Evolutionary conservation across 768 basidiomycete species (phyloP), one percentile per base, ranked within the genome.

Genomic region (Pholiota conissans): DNA sequence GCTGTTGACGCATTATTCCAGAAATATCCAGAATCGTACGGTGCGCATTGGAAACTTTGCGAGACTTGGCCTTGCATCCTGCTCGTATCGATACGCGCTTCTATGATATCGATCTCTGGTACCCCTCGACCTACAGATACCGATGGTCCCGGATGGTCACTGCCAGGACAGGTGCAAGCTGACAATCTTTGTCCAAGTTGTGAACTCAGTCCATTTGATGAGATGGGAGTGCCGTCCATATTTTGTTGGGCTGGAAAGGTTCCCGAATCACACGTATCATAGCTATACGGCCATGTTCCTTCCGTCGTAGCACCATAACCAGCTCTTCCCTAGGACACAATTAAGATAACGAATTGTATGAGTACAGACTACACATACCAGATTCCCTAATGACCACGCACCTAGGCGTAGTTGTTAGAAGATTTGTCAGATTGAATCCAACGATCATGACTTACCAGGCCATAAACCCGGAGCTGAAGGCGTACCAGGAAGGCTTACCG

Each of bases 51-150:
- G 67, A 82, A 82, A 64, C 86, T 89, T 73, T 95, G 94, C 1
- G 91, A 93, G 0, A 87, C 89, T 63, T 87, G 76, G 42, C 83
- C 91, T 67, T 73, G 65, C 63, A 82, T 79, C 3, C 71, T 58
- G 55, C 52, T 59, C 3, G 78, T 64, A 63, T 93, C 72, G 52
- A 89, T 80, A 69, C 94, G 89, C 0, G 93, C 86, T 76, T 98
- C 95, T 56, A 96, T 68, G 60, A 98, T 80, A 72, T 98, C 95
- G 64, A 98, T 93, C 76, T 98, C 96, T 1, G 96, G 95, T 1
- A 89, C 91, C 30, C 85, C 85, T 49, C 95, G 85, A 14, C 93
- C 93, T 13, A 73, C 75, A 27, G 71, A 79, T 52, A 80, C 78
- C 56, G 65, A 79, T 4, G 95, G 95, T 11, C 95, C 95, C 2